Conservation (phyloP, 129 eudicot species). For the Artemisia argyi region DNA sequence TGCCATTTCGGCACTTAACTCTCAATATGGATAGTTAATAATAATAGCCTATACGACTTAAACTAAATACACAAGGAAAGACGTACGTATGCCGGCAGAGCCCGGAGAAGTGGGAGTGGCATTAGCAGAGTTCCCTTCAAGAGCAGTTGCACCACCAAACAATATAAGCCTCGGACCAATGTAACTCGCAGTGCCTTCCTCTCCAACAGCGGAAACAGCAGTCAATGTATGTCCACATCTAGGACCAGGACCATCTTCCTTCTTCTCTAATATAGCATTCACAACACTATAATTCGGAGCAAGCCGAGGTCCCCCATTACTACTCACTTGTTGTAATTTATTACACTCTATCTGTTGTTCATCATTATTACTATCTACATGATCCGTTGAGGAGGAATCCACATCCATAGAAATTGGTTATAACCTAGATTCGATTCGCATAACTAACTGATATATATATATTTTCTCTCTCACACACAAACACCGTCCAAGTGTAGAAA, state of each 20-base stretch:
- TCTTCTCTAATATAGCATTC: slow-evolving; percentile 76
- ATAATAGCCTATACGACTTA: background rate
- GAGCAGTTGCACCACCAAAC: slow-evolving; percentile 98
- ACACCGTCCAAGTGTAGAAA: too few relatives aligned
- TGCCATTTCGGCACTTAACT: slow-evolving; percentile 11
- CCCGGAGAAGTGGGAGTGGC: slow-evolving; percentile 89
- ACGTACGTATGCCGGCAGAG: slow-evolving; percentile 91
- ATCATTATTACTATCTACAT: too few relatives aligned
- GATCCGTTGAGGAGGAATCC: too few relatives aligned
- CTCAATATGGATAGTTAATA: background rate
- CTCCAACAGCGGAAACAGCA: slow-evolving; percentile 93
- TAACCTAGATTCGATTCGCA: too few relatives aligned
- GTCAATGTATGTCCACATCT: slow-evolving; percentile 95
- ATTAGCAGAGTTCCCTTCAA: slow-evolving; percentile 79
- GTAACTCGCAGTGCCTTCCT: slow-evolving; percentile 75
- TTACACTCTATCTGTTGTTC: too few relatives aligned
- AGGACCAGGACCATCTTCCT: slow-evolving; percentile 96
- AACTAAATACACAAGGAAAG: too few relatives aligned
- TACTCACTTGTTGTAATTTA: too few relatives aligned
- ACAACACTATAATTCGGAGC: slow-evolving; percentile 84
- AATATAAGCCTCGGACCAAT: slow-evolving; percentile 90
- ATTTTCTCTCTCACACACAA: too few relatives aligned
- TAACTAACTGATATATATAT: too few relatives aligned
- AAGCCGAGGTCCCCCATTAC: slow-evolving; percentile 57
- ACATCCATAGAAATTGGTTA: too few relatives aligned